These are phyloP conservation scores for Pythium brachiatum DNA, from an alignment of 352 stramenopile genomes.

Conservation along the genomic window DNA sequence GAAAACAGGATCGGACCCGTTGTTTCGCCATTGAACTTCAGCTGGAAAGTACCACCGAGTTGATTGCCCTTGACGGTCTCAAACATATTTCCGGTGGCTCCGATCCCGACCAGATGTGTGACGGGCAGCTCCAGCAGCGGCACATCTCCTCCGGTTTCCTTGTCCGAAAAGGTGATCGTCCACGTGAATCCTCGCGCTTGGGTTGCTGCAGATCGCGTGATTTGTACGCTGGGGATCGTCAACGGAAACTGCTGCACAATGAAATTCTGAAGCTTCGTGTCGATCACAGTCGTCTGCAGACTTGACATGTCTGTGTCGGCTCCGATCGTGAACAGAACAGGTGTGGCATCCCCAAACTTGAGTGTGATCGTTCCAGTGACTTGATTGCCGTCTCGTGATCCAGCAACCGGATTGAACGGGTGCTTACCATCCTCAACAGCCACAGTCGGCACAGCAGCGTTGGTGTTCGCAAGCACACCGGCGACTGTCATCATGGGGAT, in stretches of 20 bases:
- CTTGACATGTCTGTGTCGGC: conserved; percentile 34
- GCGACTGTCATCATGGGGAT: conserved; percentile 74
- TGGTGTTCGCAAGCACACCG: conserved; percentile 27
- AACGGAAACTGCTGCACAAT: conserved; percentile 35
- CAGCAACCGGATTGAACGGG: conserved; percentile 47
- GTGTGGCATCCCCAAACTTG: conserved; percentile 41
- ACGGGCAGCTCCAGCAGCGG: conserved; percentile 38
- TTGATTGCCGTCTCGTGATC: conserved; percentile 89
- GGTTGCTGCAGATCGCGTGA: conserved; percentile 60
- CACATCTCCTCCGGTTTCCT: conserved; percentile 82
- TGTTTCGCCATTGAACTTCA: conserved; percentile 93
- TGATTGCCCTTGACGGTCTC: conserved; percentile 87
- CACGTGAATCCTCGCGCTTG: conserved; percentile 77
- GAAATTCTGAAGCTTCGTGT: conserved; percentile 43
- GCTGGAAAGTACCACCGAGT: conserved; percentile 89
- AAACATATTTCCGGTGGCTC: conserved; percentile 44
- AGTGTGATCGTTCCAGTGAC: conserved; percentile 82
- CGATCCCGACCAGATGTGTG: conserved; percentile 35
- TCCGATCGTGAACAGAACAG: conserved; percentile 39
- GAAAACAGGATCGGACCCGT: conserved; percentile 89
- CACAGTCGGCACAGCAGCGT: conserved; percentile 24
- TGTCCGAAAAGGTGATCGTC: conserved; percentile 69
- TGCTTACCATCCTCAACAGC: conserved; percentile 46
- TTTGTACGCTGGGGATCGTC: conserved; percentile 40
- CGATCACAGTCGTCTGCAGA: conserved; percentile 27